phyloP scores from a whole-genome alignment of 176 grass and related monocot genomes.

The Thalia dealbata region DNA sequence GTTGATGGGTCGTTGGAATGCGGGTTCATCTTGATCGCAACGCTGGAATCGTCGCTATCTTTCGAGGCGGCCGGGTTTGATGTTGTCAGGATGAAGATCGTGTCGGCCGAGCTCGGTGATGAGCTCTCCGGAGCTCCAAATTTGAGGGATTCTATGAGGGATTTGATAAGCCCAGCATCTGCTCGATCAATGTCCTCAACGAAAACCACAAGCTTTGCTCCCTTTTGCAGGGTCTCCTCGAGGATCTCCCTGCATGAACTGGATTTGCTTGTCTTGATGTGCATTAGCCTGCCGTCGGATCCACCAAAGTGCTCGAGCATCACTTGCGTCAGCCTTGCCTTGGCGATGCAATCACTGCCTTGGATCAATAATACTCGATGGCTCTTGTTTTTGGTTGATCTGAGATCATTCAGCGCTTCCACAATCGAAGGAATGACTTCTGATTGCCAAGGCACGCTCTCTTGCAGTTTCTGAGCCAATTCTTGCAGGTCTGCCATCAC shows the following conservation, averaged over 20 bases:
- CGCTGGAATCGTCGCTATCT: background rate
- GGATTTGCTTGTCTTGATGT: background rate
- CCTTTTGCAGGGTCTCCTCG: slow-evolving; percentile 20
- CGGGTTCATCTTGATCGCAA: slow-evolving; percentile 22
- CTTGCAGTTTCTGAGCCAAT: slow-evolving; percentile 38
- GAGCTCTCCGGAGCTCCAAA: slow-evolving; percentile 20
- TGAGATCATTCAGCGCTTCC: slow-evolving; percentile 24
- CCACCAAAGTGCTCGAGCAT: slow-evolving; percentile 36
- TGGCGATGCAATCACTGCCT: slow-evolving; percentile 40
- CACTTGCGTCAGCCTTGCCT: slow-evolving; percentile 27
- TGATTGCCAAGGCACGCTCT: slow-evolving; percentile 61
- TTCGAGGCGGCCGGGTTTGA: slow-evolving; percentile 2
- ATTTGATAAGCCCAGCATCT: slow-evolving; percentile 17
- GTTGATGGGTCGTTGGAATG: background rate
- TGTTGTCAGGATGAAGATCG: slow-evolving; percentile 38
- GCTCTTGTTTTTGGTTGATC: slow-evolving; percentile 21
- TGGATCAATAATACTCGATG: slow-evolving; percentile 36
- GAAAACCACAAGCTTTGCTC: slow-evolving; percentile 33
- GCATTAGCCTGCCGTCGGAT: slow-evolving; percentile 24
- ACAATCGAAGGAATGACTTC: slow-evolving; percentile 31
- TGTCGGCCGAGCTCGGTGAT: background rate
- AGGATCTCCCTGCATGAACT: slow-evolving; percentile 16
- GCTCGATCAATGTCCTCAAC: slow-evolving; percentile 45
- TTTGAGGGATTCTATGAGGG: background rate
- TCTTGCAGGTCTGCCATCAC: slow-evolving; percentile 23